These are phyloP conservation scores for Enteropsectra breve DNA, from an alignment of 371 early-diverging fungal species.

Conservation along the genomic window DNA sequence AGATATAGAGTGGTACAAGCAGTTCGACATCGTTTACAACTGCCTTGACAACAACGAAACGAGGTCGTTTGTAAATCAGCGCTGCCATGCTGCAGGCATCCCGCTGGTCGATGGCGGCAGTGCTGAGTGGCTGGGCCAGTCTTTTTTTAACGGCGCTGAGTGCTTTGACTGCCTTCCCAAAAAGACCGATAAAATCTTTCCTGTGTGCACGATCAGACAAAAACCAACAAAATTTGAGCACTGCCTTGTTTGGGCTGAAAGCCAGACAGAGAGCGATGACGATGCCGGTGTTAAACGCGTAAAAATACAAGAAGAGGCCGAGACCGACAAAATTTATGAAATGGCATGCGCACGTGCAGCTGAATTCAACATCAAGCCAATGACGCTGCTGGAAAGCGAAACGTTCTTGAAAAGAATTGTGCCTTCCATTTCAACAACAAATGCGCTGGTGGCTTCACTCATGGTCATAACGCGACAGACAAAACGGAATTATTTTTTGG, in stretches of 20 bases:
- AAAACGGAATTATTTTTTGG: constrained; percentile 38
- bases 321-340: constrained; percentile 38
- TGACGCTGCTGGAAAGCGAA: constrained; percentile 25
- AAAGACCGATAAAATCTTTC: constrained; percentile 60
- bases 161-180: constrained; percentile 94
- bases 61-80: constrained; percentile 78
- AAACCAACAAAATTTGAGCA: constrained; percentile 88
- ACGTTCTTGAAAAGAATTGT: constrained; percentile 51
- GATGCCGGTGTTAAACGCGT: constrained; percentile 2
- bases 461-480: constrained; percentile 63
- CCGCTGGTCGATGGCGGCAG: constrained; percentile 91
- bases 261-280: constrained; percentile 5
- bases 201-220: constrained; percentile 90
- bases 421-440: constrained; percentile 57
- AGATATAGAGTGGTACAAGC: constrained; percentile 72
- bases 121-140: constrained; percentile 87
- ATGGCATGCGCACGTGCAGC: constrained; percentile 37
- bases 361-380: constrained; percentile 34
- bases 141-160: constrained; percentile 70
- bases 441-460: constrained; percentile 52
- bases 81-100: constrained; percentile 76
- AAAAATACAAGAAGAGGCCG: constrained; percentile 23
- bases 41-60: constrained; percentile 95
- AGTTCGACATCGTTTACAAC: constrained; percentile 83
- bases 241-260: constrained; percentile 79